Percentiles rank a stretch among this genome's conserved stretches.
Evolutionary conservation across 768 basidiomycete species (phyloP).

Genomic region (Mycena latifolia): DNA sequence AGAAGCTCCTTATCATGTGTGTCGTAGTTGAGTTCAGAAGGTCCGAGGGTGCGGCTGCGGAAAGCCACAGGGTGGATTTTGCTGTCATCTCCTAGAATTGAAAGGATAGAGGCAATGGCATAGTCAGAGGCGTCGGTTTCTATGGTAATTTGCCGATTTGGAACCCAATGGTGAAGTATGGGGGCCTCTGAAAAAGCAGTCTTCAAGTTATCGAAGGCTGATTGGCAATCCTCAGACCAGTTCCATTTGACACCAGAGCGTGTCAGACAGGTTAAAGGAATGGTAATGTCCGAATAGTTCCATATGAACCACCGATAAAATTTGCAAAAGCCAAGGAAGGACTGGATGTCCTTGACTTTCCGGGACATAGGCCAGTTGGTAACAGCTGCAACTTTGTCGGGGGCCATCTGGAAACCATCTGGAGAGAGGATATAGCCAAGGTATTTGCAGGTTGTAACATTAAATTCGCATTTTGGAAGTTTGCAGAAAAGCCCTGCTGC

Average conservation of each 20-base stretch:
- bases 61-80: constrained; percentile 30
- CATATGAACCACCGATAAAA: too few relatives aligned
- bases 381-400: too few relatives aligned
- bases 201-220: background rate
- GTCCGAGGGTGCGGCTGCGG: constrained; percentile 13
- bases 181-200: too few relatives aligned
- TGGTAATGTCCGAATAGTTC: too few relatives aligned
- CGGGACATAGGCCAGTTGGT: too few relatives aligned
- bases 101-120: constrained; percentile 23
- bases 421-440: background rate
- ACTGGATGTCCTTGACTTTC: too few relatives aligned
- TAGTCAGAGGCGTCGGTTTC: constrained; percentile 31
- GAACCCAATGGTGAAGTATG: constrained; percentile 4
- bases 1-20: constrained; percentile 59
- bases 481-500: too few relatives aligned
- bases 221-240: background rate
- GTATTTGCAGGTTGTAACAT: background rate
- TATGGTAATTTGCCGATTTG: background rate
- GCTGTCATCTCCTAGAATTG: constrained; percentile 9
- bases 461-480: too few relatives aligned
- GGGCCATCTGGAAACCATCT: constrained; percentile 33
- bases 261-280: constrained; percentile 26
- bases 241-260: background rate
- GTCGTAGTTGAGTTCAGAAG: constrained; percentile 54
- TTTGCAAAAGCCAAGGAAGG: too few relatives aligned